phyloP scores from a whole-genome alignment of 495 filamentous ascomycete species.

The Aspergillus coremiiformis region DNA sequence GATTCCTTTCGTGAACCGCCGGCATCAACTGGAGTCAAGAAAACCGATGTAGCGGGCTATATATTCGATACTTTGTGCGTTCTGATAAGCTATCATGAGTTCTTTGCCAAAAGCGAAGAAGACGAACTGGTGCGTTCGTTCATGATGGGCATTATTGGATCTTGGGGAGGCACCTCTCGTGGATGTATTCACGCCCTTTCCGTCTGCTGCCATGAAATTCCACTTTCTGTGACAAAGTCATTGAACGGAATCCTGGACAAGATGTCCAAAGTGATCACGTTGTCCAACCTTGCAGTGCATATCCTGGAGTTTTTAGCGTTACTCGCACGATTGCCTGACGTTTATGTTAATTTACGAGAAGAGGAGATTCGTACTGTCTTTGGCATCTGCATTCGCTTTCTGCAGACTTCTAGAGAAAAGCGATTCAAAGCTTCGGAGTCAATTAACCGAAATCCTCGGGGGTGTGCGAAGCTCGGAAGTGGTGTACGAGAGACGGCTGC shows the following conservation, averaged over 20 bases:
- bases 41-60: conserved; percentile 80
- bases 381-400: conserved; percentile 85
- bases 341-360: conserved; percentile 80
- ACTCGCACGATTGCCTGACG: conserved; percentile 72
- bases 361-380: conserved; percentile 89
- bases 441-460: conserved; percentile 23
- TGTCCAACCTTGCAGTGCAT: conserved; percentile 82
- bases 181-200: conserved; percentile 90
- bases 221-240: conserved; percentile 70
- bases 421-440: conserved; percentile 36
- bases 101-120: conserved; percentile 77
- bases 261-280: conserved; percentile 92
- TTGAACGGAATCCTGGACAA: conserved; percentile 77
- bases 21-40: conserved; percentile 64
- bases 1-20: conserved; percentile 71
- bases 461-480: conserved; percentile 34
- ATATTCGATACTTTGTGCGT: conserved; percentile 78
- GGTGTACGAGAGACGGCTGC: conserved; percentile 35
- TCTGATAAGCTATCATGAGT: conserved; percentile 76
- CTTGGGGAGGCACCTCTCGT: conserved; percentile 78
- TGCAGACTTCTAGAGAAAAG: conserved; percentile 64
- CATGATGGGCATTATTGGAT: conserved; percentile 66
- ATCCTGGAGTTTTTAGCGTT: conserved; percentile 88
- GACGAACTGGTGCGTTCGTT: conserved; percentile 85
- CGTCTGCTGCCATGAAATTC: conserved; percentile 89